Conservation (phyloP, 768 basidiomycete species). For the Boletus speciosus region DNA sequence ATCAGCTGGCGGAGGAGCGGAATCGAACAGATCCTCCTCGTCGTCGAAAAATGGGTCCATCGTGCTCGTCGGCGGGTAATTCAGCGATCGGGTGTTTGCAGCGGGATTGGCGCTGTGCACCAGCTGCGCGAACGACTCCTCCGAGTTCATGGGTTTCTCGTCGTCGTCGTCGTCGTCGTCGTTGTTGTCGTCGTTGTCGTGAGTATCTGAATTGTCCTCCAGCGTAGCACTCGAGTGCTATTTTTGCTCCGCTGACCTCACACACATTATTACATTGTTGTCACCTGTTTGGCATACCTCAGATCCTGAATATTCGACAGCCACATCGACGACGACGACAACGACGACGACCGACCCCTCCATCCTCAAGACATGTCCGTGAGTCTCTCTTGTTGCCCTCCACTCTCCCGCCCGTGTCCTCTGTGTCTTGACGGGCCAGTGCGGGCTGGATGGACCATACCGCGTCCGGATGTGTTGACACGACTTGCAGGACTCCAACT, state of each 20-base stretch:
- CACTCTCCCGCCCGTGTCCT: not conserved
- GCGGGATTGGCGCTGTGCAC: slow-evolving; percentile 29
- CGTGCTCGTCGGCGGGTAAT: slow-evolving; percentile 52
- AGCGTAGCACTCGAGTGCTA: not conserved
- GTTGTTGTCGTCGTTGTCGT: not conserved
- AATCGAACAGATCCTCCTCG: slow-evolving; percentile 51
- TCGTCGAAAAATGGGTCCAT: slow-evolving; percentile 86
- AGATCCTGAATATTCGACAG: not conserved
- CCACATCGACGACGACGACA: slow-evolving; percentile 2
- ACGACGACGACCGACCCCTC: slow-evolving; percentile 1
- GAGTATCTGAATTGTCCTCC: too few species aligned
- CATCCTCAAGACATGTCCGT: slow-evolving; percentile 19
- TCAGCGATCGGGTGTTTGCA: slow-evolving; percentile 16
- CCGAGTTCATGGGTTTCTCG: slow-evolving; percentile 17
- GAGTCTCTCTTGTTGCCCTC: slow-evolving; percentile 1
- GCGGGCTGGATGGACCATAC: slow-evolving; percentile 12
- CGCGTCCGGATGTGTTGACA: slow-evolving; percentile 17
- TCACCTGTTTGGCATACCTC: slow-evolving; percentile 8
- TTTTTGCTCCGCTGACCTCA: slow-evolving; percentile 9
- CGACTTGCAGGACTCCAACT: slow-evolving; percentile 66
- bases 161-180: slow-evolving; percentile 6
- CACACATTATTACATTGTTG: slow-evolving; percentile 1
- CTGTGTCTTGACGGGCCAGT: not conserved
- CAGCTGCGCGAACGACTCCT: slow-evolving; percentile 29
- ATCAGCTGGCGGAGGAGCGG: not conserved